Conservation (phyloP, 805 yeast genomes). For the Cyberlindnera misumaiensis region DNA sequence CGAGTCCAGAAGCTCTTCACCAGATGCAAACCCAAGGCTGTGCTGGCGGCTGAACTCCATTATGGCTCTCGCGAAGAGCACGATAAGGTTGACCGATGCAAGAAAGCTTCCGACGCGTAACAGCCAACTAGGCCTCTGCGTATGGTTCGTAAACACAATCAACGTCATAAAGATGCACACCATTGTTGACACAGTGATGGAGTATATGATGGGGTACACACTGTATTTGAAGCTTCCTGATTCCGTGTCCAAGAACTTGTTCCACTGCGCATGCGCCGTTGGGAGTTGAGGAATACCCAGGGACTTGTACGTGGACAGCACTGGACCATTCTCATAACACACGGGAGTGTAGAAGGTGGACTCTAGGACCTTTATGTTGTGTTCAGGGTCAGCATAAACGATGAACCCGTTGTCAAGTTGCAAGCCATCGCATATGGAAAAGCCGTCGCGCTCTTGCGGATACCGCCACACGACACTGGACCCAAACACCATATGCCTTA, state of each 20-base stretch:
- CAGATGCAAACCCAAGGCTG: slow-evolving; percentile 28
- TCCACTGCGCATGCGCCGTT: slow-evolving; percentile 42
- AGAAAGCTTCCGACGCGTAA: slow-evolving; percentile 43
- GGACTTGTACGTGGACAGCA: slow-evolving; percentile 27
- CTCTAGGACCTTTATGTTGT: slow-evolving; percentile 12
- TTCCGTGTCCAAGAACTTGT: slow-evolving; percentile 28
- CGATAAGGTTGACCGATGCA: slow-evolving; percentile 48
- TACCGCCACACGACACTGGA: slow-evolving; percentile 29
- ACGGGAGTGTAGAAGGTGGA: slow-evolving; percentile 24
- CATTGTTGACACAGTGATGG: slow-evolving; percentile 58
- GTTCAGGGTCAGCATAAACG: slow-evolving; percentile 15
- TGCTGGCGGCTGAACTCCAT: slow-evolving; percentile 42
- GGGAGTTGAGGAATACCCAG: slow-evolving; percentile 33
- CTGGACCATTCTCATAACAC: slow-evolving; percentile 29
- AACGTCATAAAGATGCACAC: slow-evolving; percentile 57
- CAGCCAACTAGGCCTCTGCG: slow-evolving; percentile 51
- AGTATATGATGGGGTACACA: slow-evolving; percentile 54
- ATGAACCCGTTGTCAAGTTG: slow-evolving; percentile 29
- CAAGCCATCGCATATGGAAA: slow-evolving; percentile 26
- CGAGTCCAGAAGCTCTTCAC: slow-evolving; percentile 36
- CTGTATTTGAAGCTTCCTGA: slow-evolving; percentile 46
- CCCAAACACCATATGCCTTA: slow-evolving; percentile 18
- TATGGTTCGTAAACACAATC: slow-evolving; percentile 57
- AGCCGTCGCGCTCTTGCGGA: slow-evolving; percentile 18
- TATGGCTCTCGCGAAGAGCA: slow-evolving; percentile 43